A percentile compares a stretch with the other conserved stretches of the same genome.
These are phyloP conservation scores for Marsdenia floribunda DNA, from an alignment of 257 asterid genomes.

Conservation along the genomic window DNA sequence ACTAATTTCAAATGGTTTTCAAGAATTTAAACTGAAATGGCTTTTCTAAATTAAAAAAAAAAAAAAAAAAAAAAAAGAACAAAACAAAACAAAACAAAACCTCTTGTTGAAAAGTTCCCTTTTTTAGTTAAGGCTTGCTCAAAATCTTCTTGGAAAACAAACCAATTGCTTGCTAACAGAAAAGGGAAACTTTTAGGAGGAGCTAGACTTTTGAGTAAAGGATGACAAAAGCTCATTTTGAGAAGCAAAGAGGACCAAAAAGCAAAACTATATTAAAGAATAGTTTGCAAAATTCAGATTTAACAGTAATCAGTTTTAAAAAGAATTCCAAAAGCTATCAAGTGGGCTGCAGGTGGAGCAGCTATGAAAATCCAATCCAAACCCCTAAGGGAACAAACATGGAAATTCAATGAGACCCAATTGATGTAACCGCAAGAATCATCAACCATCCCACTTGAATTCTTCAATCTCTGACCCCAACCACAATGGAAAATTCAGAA, in stretches of 20 bases:
- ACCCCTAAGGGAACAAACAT: neutral
- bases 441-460: slow-evolving; percentile 3
- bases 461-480: slow-evolving; percentile 11
- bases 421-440: slow-evolving; percentile 1
- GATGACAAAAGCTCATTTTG: slow-evolving; percentile 35
- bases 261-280: slow-evolving; percentile 23
- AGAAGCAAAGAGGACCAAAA: slow-evolving; percentile 28
- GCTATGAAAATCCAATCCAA: slow-evolving; percentile 10
- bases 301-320: neutral
- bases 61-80: neutral
- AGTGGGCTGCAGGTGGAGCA: slow-evolving; percentile 9
- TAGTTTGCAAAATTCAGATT: neutral
- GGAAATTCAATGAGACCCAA: slow-evolving; percentile 10
- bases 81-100: neutral
- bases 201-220: slow-evolving; percentile 56
- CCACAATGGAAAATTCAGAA: slow-evolving; percentile 6
- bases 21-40: slow-evolving; percentile 4
- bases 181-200: slow-evolving; percentile 35
- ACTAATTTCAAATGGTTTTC: slow-evolving; percentile 1
- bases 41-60: no score
- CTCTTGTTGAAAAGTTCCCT: neutral
- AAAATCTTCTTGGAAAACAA: slow-evolving; percentile 1
- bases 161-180: neutral
- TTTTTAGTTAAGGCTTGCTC: slow-evolving; percentile 6
- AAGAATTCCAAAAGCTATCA: slow-evolving; percentile 1